A percentile compares a stretch with the other conserved stretches of the same genome.
Evolutionary conservation across 164 flowering plant species (phyloP).

Genomic region (Piper betle): DNA sequence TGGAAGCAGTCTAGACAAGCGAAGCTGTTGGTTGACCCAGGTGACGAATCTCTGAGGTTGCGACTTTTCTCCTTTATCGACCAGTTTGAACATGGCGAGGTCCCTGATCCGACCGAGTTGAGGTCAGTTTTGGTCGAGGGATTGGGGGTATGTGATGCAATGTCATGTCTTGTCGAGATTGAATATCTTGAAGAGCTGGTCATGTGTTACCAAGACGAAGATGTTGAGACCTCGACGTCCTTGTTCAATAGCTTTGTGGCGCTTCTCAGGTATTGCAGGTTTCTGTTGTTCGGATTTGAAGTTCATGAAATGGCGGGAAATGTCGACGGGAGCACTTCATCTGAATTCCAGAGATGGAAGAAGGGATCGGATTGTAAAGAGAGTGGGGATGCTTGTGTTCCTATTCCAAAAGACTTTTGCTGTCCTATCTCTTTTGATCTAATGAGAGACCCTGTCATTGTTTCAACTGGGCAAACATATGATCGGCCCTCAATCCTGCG

Average conservation of each 20-base stretch:
- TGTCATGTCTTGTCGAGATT: conserved; percentile 53
- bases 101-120: conserved; percentile 35
- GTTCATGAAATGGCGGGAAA: neutral
- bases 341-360: conserved; percentile 24
- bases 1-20: conserved; percentile 42
- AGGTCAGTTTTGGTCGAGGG: conserved; percentile 32
- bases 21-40: conserved; percentile 39
- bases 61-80: conserved; percentile 40
- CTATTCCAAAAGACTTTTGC: conserved; percentile 70
- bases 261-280: conserved; percentile 54
- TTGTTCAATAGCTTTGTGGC: conserved; percentile 74
- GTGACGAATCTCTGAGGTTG: conserved; percentile 46
- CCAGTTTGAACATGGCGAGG: conserved; percentile 41
- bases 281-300: conserved; percentile 57
- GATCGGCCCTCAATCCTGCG: conserved; percentile 60
- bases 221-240: conserved; percentile 49
- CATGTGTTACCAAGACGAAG: conserved; percentile 46
- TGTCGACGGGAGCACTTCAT: neutral
- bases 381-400: conserved; percentile 46
- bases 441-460: conserved; percentile 84
- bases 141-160: conserved; percentile 41
- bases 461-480: conserved; percentile 91
- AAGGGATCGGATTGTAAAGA: conserved; percentile 43
- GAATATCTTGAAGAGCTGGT: conserved; percentile 86
- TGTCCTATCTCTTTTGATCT: conserved; percentile 83